Conservation (phyloP, 2,329 filamentous ascomycete genomes). For the Ceratocystis cacaofunesta region DNA sequence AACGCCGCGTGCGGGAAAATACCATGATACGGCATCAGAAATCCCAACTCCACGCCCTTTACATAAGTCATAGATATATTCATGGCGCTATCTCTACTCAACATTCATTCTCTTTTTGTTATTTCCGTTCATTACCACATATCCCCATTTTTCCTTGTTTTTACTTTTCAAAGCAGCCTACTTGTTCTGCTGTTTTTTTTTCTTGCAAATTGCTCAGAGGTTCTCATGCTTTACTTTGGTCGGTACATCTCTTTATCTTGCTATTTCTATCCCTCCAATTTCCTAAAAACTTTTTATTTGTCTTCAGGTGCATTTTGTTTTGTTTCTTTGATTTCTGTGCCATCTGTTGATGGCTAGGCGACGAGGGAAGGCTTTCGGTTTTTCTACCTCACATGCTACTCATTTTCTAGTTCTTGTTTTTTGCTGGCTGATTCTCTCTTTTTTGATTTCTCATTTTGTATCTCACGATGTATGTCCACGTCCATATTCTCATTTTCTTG, state of each 20-base stretch:
- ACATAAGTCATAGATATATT: constrained; percentile 2
- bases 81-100: not conserved
- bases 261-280: not conserved
- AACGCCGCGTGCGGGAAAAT: constrained; percentile 12
- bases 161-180: too few species aligned
- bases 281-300: not conserved
- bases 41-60: constrained; percentile 11
- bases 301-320: not conserved
- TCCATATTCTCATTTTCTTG: not conserved
- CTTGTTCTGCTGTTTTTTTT: too few species aligned
- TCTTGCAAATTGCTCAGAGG: too few species aligned
- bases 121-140: not conserved
- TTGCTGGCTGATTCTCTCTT: not conserved
- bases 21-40: not conserved
- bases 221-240: too few species aligned
- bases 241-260: not conserved
- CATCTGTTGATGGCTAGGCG: not conserved
- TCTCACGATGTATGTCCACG: not conserved
- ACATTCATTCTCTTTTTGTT: not conserved
- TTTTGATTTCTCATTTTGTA: not conserved
- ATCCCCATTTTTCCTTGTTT: not conserved
- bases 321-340: not conserved
- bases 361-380: not conserved
- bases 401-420: not conserved
- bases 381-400: not conserved